Percentiles rank a stretch among this genome's conserved stretches.
These are phyloP conservation scores for Saxophila tyrrhenica DNA, from an alignment of 495 filamentous ascomycete species.

Conservation along the genomic window DNA sequence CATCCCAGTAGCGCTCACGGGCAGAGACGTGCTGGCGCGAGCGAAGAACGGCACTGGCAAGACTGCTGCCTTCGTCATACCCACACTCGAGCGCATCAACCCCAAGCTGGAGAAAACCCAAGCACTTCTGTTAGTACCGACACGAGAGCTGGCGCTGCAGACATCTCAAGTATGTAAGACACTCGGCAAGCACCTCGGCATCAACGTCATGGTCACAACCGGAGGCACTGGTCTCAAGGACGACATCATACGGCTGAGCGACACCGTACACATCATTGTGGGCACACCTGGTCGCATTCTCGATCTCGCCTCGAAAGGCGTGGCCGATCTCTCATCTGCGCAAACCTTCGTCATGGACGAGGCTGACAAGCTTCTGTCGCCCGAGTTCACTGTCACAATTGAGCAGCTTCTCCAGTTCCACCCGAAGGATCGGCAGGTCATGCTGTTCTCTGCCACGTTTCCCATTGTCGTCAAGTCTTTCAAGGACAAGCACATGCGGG, in stretches of 20 bases:
- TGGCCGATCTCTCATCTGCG: slow-evolving; percentile 92
- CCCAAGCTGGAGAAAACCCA: slow-evolving; percentile 91
- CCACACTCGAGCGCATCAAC: slow-evolving; percentile 88
- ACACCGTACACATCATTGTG: slow-evolving; percentile 93
- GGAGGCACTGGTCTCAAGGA: slow-evolving; percentile 90
- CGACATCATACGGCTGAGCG: slow-evolving; percentile 88
- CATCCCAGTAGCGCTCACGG: slow-evolving; percentile 90
- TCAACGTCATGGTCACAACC: slow-evolving; percentile 99
- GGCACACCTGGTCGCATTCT: slow-evolving; percentile 93
- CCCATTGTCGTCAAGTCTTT: slow-evolving; percentile 92
- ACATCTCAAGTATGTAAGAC: slow-evolving; percentile 99
- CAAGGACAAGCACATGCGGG: slow-evolving; percentile 94
- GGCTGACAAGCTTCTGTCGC: slow-evolving; percentile 90
- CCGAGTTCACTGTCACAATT: slow-evolving; percentile 93
- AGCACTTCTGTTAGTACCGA: slow-evolving; percentile 90
- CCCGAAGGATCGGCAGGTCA: slow-evolving; percentile 92
- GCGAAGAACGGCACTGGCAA: slow-evolving; percentile 99
- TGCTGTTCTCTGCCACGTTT: slow-evolving; percentile 98
- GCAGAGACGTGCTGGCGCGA: slow-evolving; percentile 86
- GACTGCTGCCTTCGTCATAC: slow-evolving; percentile 95
- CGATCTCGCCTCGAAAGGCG: slow-evolving; percentile 85
- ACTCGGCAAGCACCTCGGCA: slow-evolving; percentile 85
- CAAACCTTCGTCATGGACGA: slow-evolving; percentile 99
- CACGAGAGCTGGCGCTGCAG: slow-evolving; percentile 93
- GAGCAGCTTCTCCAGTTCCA: slow-evolving; percentile 89